These are phyloP conservation scores for Moniliophthora roreri DNA, from an alignment of 1,284 basidiomycete genomes.

Conservation along the genomic window DNA sequence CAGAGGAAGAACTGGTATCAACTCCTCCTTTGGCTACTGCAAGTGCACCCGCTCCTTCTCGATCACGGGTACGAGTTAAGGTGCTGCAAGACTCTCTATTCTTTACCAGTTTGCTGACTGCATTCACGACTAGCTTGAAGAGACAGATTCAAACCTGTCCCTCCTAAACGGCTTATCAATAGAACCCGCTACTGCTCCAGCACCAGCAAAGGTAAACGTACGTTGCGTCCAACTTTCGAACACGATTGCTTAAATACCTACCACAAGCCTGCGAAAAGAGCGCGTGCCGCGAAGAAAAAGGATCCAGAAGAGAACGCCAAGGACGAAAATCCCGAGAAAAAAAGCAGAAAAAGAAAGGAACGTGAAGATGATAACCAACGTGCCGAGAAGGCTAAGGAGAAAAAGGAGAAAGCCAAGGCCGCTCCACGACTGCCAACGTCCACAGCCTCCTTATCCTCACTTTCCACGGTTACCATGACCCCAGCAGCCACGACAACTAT, in stretches of 20 bases:
- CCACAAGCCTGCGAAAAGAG: conserved; percentile 7
- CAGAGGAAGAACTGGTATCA: conserved; percentile 8
- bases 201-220: not conserved
- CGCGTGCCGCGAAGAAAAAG: conserved; percentile 7
- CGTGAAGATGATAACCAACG: conserved; percentile 38
- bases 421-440: conserved; percentile 20
- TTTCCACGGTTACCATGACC: conserved; percentile 15
- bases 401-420: conserved; percentile 26
- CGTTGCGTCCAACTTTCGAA: too few relatives aligned
- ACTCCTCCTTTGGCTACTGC: conserved; percentile 5
- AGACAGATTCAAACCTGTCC: conserved; percentile 7
- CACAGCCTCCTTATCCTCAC: conserved; percentile 25
- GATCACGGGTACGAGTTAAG: conserved; percentile 13
- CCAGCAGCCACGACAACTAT: conserved; percentile 29
- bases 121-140: conserved; percentile 5
- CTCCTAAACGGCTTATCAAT: not conserved
- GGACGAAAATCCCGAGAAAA: conserved; percentile 28
- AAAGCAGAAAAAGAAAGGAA: conserved; percentile 45
- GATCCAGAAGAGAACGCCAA: conserved; percentile 18
- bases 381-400: conserved; percentile 23
- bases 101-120: not conserved
- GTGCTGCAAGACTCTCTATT: not conserved
- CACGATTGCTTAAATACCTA: not conserved
- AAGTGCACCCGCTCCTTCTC: not conserved
- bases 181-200: not conserved